Conservation (phyloP, 2,329 filamentous ascomycete species). For the Cercospora zeina region DNA sequence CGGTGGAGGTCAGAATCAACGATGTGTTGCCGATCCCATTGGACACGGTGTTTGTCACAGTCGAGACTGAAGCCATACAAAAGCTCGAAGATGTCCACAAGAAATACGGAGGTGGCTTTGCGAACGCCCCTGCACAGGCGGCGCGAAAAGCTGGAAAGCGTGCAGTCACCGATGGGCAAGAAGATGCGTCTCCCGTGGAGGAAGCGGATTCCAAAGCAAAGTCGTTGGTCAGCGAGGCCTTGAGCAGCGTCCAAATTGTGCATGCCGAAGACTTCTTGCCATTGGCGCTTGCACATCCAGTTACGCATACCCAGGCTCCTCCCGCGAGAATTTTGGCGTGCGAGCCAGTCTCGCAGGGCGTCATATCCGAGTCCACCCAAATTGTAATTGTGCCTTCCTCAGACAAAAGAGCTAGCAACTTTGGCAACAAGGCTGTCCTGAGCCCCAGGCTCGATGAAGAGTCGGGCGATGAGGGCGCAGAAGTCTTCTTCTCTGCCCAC, state of each 20-base stretch:
- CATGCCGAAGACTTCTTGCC: conserved; percentile 83
- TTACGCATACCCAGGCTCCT: conserved; percentile 80
- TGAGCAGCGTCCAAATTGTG: conserved; percentile 72
- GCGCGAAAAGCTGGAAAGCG: conserved; percentile 32
- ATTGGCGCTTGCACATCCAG: conserved; percentile 76
- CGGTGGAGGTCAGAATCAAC: conserved; percentile 80
- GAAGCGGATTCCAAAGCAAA: conserved; percentile 32
- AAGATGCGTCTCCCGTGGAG: conserved; percentile 16
- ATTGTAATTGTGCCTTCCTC: conserved; percentile 73
- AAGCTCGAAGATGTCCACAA: conserved; percentile 80
- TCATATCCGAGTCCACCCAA: conserved; percentile 73
- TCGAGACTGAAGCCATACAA: conserved; percentile 77
- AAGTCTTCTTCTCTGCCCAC: conserved; percentile 88
- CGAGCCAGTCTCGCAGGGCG: conserved; percentile 87
- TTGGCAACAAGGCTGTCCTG: conserved; percentile 32
- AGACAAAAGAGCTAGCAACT: conserved; percentile 52
- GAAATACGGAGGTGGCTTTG: conserved; percentile 70
- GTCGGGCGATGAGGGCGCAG: conserved; percentile 61
- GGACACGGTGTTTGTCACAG: conserved; percentile 81
- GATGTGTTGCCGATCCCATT: conserved; percentile 77
- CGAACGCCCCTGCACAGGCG: conserved; percentile 24
- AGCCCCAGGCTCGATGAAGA: conserved; percentile 40
- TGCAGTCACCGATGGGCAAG: conserved; percentile 22
- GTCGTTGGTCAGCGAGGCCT: conserved; percentile 64
- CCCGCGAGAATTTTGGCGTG: conserved; percentile 89